Base-by-base conservation (phyloP, 1,284 basidiomycete genomes). In the Bjerkandera adusta region DNA sequence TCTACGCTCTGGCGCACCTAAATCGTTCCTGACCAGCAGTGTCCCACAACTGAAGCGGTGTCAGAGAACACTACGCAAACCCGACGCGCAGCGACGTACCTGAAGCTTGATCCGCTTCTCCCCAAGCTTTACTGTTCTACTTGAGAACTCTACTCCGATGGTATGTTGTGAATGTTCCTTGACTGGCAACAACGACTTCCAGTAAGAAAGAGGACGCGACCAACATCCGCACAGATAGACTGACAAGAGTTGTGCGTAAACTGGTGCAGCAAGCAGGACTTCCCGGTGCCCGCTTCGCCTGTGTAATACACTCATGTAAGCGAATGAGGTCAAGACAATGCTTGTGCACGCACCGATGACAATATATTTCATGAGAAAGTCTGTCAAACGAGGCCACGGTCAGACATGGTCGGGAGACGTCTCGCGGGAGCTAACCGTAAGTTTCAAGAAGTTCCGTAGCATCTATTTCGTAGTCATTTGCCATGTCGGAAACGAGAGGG, bases 361-460 rank as follows among this genome's bases (percentile, higher is more conserved):
- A 63, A 98, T 97, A 69, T 92, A 93, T 72, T 97, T 98, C 83
- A 97, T 89, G 55, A 98, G 78, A 67, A 96, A 97, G 72, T 97
- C 95, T 96, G 64, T n/a, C n/a, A n/a, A n/a, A n/a, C n/a, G n/a
- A n/a, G n/a, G n/a, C n/a, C n/a, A n/a, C n/a, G n/a, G 8, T 21
- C 24, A 21, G 33, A 40, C 38, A 29, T 39, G 27, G 36, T 57
- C 38, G 48, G 47, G 18, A 24, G 16, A 47, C 26, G 34, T 8
- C 39, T 32, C 5, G 16, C 15, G 24, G 3, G 37, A 22, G 33
- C 78, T 37, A 41, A 92, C 92, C 92, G 66, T 97, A 97, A 47
- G 92, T 92, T 70, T 96, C 93, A 52, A 94, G 68, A 38, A 97
- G 80, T 67, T 97, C 92, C 54, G 92, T 94, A 8, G 87, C 90